Base-by-base conservation (phyloP, 495 filamentous ascomycete genomes). In the Penicillium pulvis region DNA sequence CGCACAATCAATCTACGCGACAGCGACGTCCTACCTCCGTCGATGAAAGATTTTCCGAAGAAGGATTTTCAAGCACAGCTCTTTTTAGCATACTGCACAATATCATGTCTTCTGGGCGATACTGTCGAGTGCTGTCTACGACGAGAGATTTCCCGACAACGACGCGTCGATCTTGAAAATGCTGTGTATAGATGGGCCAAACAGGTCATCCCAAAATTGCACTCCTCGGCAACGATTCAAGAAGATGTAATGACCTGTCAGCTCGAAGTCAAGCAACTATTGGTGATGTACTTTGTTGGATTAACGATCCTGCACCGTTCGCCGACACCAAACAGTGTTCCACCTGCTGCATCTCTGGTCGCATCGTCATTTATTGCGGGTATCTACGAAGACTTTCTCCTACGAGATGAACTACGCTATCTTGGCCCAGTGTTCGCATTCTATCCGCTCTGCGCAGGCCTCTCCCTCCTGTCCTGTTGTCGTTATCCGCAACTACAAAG, bases 311-410 rank as follows among this genome's bases (percentile, higher is more conserved):
- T 70, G 4, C 67, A 70, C 43, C 59, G 65, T 5, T 70, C 67
- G 4, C 62, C 67, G 7, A 66, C 65, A 3, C 67, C 67, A 17
- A 61, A 59, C 23, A 65, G 65, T 36, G 60, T 63, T 4, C 67
- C 67, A 11, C 67, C 65, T 2, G 60, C 67, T 16, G 65, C 58
- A 14, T 66, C 67, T 11, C 46, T 70, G 1, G 53, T 70, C 10
- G 67, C 67, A 28, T 70, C 67, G 8, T 70, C 67, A 14, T 70
- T 68, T 33, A 68, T 70, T 19, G 67, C 67, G 3, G 67, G 67
- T 4, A 70, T 70, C 9, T 70, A 68, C n/a, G 67, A 70, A n/a
- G 65, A 64, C 35, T 68, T 70, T 33, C 55, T 70, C n/a, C 56
- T 70, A 9, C 65, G 67, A 1, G 65, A 70, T 42, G 67, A 70